Base-by-base conservation (phyloP, 2,329 filamentous ascomycete genomes). In the Paracorniculantispora psalliotae region DNA sequence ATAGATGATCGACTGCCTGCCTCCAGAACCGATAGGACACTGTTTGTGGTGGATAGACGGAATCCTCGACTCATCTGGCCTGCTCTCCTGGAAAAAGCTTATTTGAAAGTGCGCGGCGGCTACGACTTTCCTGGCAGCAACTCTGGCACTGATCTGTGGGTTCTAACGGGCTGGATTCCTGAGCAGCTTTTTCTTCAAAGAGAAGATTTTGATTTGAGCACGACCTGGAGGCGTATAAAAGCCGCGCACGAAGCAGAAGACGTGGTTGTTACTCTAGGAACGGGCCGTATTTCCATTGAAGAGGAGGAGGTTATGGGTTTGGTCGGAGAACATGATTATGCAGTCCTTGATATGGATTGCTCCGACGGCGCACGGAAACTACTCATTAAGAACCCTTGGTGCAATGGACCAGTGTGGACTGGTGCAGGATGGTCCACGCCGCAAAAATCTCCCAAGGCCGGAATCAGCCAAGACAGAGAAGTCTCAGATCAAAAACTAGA, bases 121-220 rank as follows among this genome's bases (percentile, higher is more conserved):
- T 99, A 99, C 71, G 92, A 99, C 68, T 99, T 99, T 64, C 93
- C 94, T 0, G 94, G 94, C 8, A 97, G 94, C 68, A 97, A 97
- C 71, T 97, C 93, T 1, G 92, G 91, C 12, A 97, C 93, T 2
- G 94, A 99, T 72, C 76, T 99, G 4, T 96, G 91, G 85, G 88
- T 96, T 1, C 75, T 99, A 57, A 96, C 90, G 0, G 93, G 94
- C 30, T 99, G 94, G 94, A 92, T 99, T 52, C 94, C 94, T 0
- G 92, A 99, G 73, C 94, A 99, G 71, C 78, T 97, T 1, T 96
- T 96, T 67, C 78, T 97, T 1, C 92, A 96, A 68, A 13, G 89
- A 64, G 89, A 94, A 63, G 91, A 96, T 61, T 80, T 92, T 2
- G 86, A 92, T 46, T 81, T 88, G 0, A 82, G 90, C 52, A 79